These are phyloP conservation scores for Nepenthes gracilis DNA, from an alignment of 148 eudicot species.

Conservation along the genomic window DNA sequence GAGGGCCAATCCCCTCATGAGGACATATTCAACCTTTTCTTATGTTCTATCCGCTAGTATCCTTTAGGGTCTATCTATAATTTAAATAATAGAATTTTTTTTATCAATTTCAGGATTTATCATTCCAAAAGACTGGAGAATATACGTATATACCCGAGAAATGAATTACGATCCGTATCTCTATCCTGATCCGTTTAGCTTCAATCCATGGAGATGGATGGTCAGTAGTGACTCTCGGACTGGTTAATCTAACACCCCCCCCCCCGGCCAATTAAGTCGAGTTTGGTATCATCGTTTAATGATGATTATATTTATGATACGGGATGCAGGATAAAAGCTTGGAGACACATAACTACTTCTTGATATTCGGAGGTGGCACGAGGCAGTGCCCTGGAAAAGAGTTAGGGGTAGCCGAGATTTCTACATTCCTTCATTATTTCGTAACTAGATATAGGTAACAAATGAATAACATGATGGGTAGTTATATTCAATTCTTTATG, in stretches of 20 bases:
- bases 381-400: conserved; percentile 97
- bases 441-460: conserved; percentile 68
- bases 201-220: conserved; percentile 99
- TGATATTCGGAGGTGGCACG: conserved; percentile 90
- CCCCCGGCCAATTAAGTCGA: neutral
- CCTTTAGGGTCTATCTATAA: too few species aligned
- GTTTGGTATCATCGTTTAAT: neutral
- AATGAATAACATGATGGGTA: too few species aligned
- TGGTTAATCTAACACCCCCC: neutral
- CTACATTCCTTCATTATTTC: conserved; percentile 88
- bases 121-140: conserved; percentile 91
- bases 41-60: too few species aligned
- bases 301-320: neutral
- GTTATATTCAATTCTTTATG: too few species aligned
- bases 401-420: conserved; percentile 80
- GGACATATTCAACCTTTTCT: too few species aligned
- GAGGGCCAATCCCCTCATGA: too few species aligned
- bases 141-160: conserved; percentile 85
- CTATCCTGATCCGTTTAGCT: conserved; percentile 65
- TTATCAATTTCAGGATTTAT: conserved; percentile 40
- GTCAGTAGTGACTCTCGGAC: conserved; percentile 17
- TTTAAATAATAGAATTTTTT: neutral
- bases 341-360: conserved; percentile 57
- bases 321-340: conserved; percentile 52
- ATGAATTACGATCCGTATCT: conserved; percentile 58